Base-by-base conservation (phyloP, 768 basidiomycete genomes). In the Mrakia frigida region DNA sequence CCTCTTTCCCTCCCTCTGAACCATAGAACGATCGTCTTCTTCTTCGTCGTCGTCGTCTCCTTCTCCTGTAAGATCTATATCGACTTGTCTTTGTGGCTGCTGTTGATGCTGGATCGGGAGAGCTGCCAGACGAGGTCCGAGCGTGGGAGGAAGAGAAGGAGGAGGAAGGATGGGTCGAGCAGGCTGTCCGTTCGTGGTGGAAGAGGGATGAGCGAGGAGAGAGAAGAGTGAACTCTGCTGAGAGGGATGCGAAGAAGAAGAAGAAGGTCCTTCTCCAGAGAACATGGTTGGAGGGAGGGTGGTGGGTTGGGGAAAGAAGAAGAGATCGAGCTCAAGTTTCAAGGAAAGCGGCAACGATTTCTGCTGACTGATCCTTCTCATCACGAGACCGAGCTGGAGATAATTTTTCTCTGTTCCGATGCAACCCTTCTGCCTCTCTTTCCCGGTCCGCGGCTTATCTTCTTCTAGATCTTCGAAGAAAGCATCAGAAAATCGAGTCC, bases 221-320 rank as follows among this genome's bases (percentile, higher is more conserved):
- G 65, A 68, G 37, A 68, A 68, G 18, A 68, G 65, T 6, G 65
- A 68, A 39, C 25, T 68, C 65, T 68, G 65, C 37, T 37, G 65
- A 25, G 65, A 37, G 13, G 65, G 65, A 37, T 39, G 37, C 5
- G 65, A 68, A 3, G 65, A 68, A 7, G 39, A 21, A 0, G 65
- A 68, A 3, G 65, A 68, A 7, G 39, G 23, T 39, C 35, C 37
- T 39, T n/a, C 37, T 23, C 35, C 25, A 21, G 65, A 68, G 37
- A 14, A 39, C 65, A 35, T 35, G 16, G 18, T n/a, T 28, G 61
- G 35, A 39, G 21, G 61, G 61, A 1, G 37, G 65, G 35, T 35
- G 25, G 37, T 39, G 35, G 35, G 23, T 43, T 43, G 65, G 25
- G 65, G 35, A 14, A 41, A 3, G 37, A 41, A 37, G 63, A 23